Conservation (phyloP, 345 rosid species). For the Murraya koenigii region DNA sequence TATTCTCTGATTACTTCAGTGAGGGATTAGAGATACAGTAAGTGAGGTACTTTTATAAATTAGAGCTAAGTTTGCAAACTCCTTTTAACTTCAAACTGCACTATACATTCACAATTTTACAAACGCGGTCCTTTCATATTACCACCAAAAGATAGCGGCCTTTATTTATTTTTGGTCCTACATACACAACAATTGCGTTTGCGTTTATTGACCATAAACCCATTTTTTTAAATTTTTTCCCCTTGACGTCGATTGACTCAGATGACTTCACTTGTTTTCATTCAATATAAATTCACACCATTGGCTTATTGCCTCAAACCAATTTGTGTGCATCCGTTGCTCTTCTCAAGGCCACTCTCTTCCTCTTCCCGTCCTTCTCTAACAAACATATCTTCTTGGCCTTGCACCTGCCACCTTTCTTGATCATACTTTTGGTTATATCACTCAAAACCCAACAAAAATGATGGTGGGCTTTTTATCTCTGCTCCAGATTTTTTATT, state of each 20-base stretch:
- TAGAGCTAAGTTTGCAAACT: no score
- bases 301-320: neutral
- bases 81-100: no score
- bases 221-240: neutral
- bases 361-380: neutral
- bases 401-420: no score
- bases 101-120: no score
- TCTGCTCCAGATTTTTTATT: neutral
- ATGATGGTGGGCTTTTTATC: constrained; percentile 8
- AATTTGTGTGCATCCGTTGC: neutral
- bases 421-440: neutral
- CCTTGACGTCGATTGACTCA: neutral
- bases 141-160: no score
- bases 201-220: constrained; percentile 2
- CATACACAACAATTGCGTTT: neutral
- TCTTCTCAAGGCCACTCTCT: neutral
- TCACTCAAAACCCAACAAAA: neutral
- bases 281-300: neutral
- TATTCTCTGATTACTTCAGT: no score
- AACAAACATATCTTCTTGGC: no score
- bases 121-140: no score
- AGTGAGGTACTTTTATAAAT: no score
- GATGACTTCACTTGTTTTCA: neutral
- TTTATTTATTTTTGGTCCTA: no score
- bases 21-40: no score